Base-by-base conservation (phyloP, 192 early-diverging fungal genomes). In the Mortierella claussenii region DNA sequence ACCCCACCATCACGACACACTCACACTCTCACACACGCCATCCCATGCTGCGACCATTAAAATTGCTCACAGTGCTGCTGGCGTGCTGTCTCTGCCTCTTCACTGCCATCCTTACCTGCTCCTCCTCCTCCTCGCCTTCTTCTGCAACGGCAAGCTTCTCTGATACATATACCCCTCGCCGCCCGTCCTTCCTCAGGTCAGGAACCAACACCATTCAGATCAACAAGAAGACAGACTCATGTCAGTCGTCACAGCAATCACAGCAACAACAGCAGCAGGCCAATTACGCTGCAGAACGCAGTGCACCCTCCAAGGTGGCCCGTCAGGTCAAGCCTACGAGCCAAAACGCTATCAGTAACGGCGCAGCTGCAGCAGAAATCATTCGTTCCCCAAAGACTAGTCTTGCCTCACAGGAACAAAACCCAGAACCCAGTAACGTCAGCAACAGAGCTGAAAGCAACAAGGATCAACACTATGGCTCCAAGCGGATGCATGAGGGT, bases 21-120 rank as follows among this genome's bases (percentile, higher is more conserved):
- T n/a, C n/a, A n/a, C 23, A 32, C 31, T 24, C 42, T 26, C 34
- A 20, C 44, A 33, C 21, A 27, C 52, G n/a, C 51, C 5, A 18
- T 27, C 36, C 15, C 50, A 73, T 73, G 69, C 33, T 73, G 58
- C 45, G 69, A 54, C 69, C 69, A 26, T 27, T 45, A 30, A 73
- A 64, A 59, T 49, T 57, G 27, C 28, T 64, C 6, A 73, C 69
- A 18, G 69, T 49, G 27, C 33, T 73, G 34, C 34, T 62, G 4
- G 55, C 55, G 45, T n/a, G 51, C 55, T 56, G 37, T 42, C 34
- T 73, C 23, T 53, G 63, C 40, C 44, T 73, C 48, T 52, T 64
- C 34, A 64, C 60, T 28, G 61, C 34, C 23, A 34, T 73, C 60
- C 49, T 73, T 15, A 45, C 64, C 46, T 48, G 45, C 30, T 33